phyloP scores from a whole-genome alignment of 108 stramenopile genomes.

The Bacterosira constricta region DNA sequence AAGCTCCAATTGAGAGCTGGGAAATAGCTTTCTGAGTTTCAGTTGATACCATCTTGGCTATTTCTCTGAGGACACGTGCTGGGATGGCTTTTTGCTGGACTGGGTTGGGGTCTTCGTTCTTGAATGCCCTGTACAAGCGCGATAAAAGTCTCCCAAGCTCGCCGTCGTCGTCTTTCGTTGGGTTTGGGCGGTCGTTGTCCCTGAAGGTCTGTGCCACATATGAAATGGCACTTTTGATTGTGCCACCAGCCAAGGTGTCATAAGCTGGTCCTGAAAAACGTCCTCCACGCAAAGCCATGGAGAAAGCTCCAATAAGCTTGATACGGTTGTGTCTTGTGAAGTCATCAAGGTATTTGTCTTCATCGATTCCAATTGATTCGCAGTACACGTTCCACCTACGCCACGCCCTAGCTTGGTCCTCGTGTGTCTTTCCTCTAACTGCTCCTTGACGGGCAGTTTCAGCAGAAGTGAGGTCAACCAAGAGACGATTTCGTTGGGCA shows the following conservation, averaged over 20 bases:
- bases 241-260: slow-evolving; percentile 16
- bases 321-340: background rate
- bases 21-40: background rate
- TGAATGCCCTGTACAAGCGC: background rate
- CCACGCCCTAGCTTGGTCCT: background rate
- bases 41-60: background rate
- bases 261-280: slow-evolving; percentile 2
- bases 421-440: slow-evolving; percentile 9
- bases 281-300: background rate
- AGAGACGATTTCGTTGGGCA: slow-evolving; percentile 30
- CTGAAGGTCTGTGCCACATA: slow-evolving; percentile 21
- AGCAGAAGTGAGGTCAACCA: slow-evolving; percentile 38
- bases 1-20: slow-evolving; percentile 1
- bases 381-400: background rate
- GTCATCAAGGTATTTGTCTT: background rate
- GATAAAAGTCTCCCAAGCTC: background rate
- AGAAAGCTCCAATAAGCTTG: background rate
- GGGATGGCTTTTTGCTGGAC: background rate
- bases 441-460: slow-evolving; percentile 12
- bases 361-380: background rate
- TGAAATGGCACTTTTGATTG: background rate
- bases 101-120: background rate
- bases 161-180: background rate
- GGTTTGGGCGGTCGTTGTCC: slow-evolving; percentile 12
- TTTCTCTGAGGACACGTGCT: background rate